Evolutionary conservation across 1,139 yeast genomes (phyloP).

Genomic region (Kazachstania sp.): DNA sequence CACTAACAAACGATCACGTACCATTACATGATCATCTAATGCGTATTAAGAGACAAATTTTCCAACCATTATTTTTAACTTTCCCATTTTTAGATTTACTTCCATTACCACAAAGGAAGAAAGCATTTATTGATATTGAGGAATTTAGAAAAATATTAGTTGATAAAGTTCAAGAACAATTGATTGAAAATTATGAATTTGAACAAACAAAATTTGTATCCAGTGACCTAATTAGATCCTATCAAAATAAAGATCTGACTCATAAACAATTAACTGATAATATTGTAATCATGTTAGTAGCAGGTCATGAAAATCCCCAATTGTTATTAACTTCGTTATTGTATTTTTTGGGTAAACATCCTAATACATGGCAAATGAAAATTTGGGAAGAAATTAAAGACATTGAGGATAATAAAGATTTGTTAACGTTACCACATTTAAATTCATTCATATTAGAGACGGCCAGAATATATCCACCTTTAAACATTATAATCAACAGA

Average conservation of each 20-base stretch:
- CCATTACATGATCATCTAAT: conserved; percentile 37
- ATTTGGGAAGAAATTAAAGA: conserved; percentile 31
- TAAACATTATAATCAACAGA: conserved; percentile 51
- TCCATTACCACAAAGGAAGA: conserved; percentile 43
- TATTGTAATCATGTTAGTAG: conserved; percentile 47
- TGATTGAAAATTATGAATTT: conserved; percentile 28
- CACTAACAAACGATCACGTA: conserved; percentile 29
- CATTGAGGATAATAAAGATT: conserved; percentile 7
- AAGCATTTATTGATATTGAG: conserved; percentile 39
- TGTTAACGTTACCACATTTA: conserved; percentile 27
- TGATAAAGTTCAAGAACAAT: conserved; percentile 24
- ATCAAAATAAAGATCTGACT: conserved; percentile 33
- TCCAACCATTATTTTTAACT: conserved; percentile 46
- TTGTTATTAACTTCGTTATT: conserved; percentile 42
- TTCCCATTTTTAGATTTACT: conserved; percentile 47
- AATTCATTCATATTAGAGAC: conserved; percentile 43
- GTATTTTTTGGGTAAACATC: conserved; percentile 40
- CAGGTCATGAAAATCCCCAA: conserved; percentile 62
- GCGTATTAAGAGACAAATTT: conserved; percentile 45
- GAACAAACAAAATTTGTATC: conserved; percentile 30
- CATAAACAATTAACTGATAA: conserved; percentile 47
- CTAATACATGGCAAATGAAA: conserved; percentile 32
- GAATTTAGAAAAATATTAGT: conserved; percentile 37
- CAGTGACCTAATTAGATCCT: conserved; percentile 35
- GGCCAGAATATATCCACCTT: conserved; percentile 47